Conservation (phyloP, 2,329 filamentous ascomycete genomes). For the Ceratocystis ficicola region DNA sequence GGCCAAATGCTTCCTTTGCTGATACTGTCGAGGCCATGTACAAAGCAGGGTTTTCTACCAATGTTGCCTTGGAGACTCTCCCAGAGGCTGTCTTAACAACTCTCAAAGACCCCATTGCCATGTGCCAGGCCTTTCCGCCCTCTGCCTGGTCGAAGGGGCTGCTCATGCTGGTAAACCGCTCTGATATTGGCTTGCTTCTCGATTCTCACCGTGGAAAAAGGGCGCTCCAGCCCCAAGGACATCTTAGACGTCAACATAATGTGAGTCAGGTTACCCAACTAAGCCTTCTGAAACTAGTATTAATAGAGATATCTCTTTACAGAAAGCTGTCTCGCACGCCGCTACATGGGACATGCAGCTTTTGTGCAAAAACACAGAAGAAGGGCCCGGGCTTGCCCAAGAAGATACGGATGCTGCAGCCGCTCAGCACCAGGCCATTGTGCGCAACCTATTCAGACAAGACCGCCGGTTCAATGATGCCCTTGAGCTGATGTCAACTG, state of each 20-base stretch:
- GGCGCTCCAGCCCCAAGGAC: background rate
- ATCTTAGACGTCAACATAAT: background rate
- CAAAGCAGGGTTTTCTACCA: slow-evolving; percentile 51
- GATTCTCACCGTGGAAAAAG: slow-evolving; percentile 30
- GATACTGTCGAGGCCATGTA: slow-evolving; percentile 65
- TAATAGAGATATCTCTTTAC: slow-evolving; percentile 6
- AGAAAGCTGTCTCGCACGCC: slow-evolving; percentile 45
- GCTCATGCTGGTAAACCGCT: slow-evolving; percentile 63
- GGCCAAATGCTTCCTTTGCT: slow-evolving; percentile 39
- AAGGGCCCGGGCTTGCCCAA: slow-evolving; percentile 37
- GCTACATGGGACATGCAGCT: slow-evolving; percentile 62
- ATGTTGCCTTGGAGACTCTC: slow-evolving; percentile 59
- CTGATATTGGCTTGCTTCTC: slow-evolving; percentile 61
- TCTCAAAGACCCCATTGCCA: slow-evolving; percentile 70
- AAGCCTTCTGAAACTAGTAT: background rate
- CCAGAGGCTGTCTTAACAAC: slow-evolving; percentile 74
- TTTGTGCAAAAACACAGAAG: slow-evolving; percentile 58
- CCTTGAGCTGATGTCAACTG: slow-evolving; percentile 70
- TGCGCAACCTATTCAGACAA: slow-evolving; percentile 77
- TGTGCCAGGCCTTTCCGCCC: slow-evolving; percentile 72
- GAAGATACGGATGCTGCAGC: slow-evolving; percentile 69
- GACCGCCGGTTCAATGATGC: slow-evolving; percentile 85
- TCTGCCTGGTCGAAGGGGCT: slow-evolving; percentile 60
- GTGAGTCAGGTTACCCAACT: background rate
- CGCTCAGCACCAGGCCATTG: slow-evolving; percentile 70